Evolutionary conservation across 345 rosid species (phyloP), one percentile per base, ranked within the genome.

Genomic region (Citrus hindsii): DNA sequence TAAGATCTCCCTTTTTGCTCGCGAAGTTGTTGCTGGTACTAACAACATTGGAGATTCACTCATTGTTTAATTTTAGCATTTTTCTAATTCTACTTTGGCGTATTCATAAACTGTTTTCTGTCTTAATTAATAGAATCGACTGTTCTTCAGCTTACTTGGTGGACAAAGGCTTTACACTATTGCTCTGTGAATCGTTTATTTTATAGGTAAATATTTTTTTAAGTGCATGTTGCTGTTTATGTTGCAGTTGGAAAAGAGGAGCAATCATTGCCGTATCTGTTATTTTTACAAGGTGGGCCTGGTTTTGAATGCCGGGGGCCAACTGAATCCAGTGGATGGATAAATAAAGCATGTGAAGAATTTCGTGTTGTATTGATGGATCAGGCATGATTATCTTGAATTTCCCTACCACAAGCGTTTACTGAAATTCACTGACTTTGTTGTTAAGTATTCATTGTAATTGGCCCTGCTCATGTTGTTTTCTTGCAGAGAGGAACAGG

Each of bases 401-500:
- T 66, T 38, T 74, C 30, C 4, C n/a, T 58, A 8, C 72, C 28
- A 40, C 12, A 28, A 56, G 38, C 42, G 55, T 74, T 58, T 75
- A 35, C n/a, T 71, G 24, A 40, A 67, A 72, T 69, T 67, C 22
- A n/a, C 30, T 71, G 51, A 9, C 32, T 9, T 63, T 62, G 51
- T 42, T 76, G 42, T 42, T 64, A 59, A 21, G 42, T 67, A 53
- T 35, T 67, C 58, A 7, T 6, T 82, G 24, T 76, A 55, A 24
- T 51, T 28, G 66, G 40, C 74, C 16, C 3, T 67, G 71, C 77
- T 72, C 25, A 27, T 82, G 38, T 27, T 30, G 55, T 53, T 78
- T 37, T 73, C 69, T 38, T 89, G 85, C 94, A 96, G 99, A 86
- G 97, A 85, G 99, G 99, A 88, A 96, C 99, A 62, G 99, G 99